Evolutionary conservation across 805 yeast genomes (phyloP).

Genomic region (Yarrowia sp.): DNA sequence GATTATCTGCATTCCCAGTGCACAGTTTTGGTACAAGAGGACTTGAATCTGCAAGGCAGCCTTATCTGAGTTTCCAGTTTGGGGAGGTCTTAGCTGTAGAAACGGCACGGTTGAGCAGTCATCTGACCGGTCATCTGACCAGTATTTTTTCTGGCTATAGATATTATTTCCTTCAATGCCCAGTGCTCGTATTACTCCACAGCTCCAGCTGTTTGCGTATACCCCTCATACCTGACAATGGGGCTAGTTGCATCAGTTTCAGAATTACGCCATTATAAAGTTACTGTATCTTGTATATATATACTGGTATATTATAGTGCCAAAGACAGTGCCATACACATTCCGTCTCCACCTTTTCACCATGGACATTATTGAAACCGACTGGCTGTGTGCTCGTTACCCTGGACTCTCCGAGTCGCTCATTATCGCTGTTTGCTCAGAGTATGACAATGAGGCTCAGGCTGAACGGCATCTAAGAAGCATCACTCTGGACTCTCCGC

Average conservation of each 20-base stretch:
- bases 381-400: neutral
- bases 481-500: neutral
- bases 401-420: neutral
- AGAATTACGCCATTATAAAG: neutral
- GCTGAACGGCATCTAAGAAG: neutral
- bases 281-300: neutral
- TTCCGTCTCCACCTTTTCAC: no score
- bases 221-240: no score
- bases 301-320: no score
- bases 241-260: neutral
- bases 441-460: neutral
- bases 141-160: no score
- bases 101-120: no score
- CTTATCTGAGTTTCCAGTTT: neutral
- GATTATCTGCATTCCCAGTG: neutral
- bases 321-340: no score
- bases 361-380: neutral
- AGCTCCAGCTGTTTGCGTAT: no score
- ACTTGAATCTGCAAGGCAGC: neutral
- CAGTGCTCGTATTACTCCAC: no score
- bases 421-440: neutral
- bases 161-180: no score
- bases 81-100: no score
- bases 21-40: neutral
- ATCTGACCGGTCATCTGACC: no score